phyloP scores from a whole-genome alignment of 805 yeast genomes.

The Metschnikowia reukaufii region DNA sequence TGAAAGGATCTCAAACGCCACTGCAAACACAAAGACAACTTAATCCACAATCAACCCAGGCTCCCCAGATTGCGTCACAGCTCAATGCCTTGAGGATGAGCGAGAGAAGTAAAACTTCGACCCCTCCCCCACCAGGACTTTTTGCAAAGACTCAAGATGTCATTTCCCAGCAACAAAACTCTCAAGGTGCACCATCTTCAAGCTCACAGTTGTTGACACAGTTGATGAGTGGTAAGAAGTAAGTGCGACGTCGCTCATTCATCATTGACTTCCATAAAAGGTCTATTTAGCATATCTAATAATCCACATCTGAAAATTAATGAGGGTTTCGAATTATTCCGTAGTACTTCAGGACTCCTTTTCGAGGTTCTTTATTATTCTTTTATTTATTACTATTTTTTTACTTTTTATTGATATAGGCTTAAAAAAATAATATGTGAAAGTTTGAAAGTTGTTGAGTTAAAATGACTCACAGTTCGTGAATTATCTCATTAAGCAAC shows the following conservation, averaged over 20 bases:
- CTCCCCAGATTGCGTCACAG: constrained; percentile 21
- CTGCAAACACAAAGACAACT: constrained; percentile 4
- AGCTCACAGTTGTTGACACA: constrained; percentile 83
- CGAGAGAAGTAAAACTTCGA: constrained; percentile 42
- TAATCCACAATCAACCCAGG: constrained; percentile 4
- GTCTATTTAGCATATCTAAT: constrained; percentile 1
- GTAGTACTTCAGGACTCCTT: too few relatives aligned
- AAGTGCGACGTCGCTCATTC: constrained; percentile 5
- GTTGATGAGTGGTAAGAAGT: constrained; percentile 75
- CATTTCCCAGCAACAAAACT: constrained; percentile 7
- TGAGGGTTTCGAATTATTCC: too few relatives aligned
- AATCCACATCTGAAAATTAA: not conserved
- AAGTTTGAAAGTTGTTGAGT: not conserved
- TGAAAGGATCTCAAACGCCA: constrained; percentile 1
- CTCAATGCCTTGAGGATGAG: constrained; percentile 29
- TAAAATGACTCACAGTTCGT: not conserved
- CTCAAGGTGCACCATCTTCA: constrained; percentile 41
- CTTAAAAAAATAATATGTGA: not conserved
- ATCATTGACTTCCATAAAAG: not conserved
- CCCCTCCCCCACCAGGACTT: constrained; percentile 78
- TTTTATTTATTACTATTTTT: too few relatives aligned
- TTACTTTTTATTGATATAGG: not conserved
- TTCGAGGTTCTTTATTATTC: too few relatives aligned
- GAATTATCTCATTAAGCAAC: constrained; percentile 11
- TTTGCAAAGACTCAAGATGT: constrained; percentile 30